Conservation (phyloP, 164 flowering plant genomes). For the Akebia trifoliata region DNA sequence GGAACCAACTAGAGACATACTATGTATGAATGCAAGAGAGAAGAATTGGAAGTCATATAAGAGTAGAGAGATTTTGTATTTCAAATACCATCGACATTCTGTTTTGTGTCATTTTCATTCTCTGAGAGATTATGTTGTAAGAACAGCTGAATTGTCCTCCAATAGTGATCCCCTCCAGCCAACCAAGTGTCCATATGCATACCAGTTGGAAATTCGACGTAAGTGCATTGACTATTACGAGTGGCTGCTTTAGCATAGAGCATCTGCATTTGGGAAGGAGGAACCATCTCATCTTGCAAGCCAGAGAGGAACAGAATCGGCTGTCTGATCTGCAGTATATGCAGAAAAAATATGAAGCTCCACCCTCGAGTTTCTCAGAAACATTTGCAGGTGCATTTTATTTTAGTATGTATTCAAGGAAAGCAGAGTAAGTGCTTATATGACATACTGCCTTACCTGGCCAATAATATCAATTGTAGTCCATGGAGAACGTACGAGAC, state of each 20-base stretch:
- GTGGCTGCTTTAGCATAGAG: constrained; percentile 85
- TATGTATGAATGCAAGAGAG: too few species aligned
- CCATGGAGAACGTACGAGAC: constrained; percentile 95
- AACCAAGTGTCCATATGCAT: constrained; percentile 99
- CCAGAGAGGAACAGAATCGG: constrained; percentile 94
- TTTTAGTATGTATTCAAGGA: not conserved
- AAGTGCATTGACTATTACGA: constrained; percentile 50
- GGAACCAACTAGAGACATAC: too few species aligned
- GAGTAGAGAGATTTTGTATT: not conserved
- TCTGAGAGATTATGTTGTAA: constrained; percentile 54
- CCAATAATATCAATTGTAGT: constrained; percentile 77
- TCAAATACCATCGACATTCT: constrained; percentile 28
- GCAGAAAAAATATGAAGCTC: too few species aligned
- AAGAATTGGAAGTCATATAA: not conserved
- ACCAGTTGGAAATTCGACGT: constrained; percentile 85
- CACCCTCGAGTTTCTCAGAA: too few species aligned
- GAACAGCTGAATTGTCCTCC: constrained; percentile 71
- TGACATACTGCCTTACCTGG: constrained; percentile 44
- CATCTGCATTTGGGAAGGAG: constrained; percentile 86
- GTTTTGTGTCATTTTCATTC: constrained; percentile 27
- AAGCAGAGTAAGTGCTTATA: not conserved
- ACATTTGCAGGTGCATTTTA: too few species aligned
- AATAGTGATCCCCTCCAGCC: constrained; percentile 88
- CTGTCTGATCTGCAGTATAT: constrained; percentile 61
- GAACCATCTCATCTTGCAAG: constrained; percentile 98